Conservation (phyloP, 2,329 filamentous ascomycete genomes). For the Nothomitra cinnamomea region DNA sequence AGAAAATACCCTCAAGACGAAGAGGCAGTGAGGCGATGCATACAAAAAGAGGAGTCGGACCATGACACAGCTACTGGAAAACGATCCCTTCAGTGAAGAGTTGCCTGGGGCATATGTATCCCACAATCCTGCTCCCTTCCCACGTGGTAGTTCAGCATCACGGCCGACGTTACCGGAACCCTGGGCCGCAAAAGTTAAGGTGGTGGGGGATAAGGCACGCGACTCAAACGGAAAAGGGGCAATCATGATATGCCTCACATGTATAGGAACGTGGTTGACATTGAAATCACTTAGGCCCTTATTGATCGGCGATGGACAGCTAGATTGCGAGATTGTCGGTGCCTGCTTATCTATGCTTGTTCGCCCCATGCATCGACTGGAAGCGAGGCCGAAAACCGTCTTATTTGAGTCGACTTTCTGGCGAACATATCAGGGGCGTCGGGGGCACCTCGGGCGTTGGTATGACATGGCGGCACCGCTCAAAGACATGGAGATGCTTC, state of each 20-base stretch:
- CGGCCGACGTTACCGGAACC: no score
- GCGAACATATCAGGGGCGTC: not conserved
- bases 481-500: no score
- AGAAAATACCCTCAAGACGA: no score
- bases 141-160: not conserved
- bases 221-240: not conserved
- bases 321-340: no score
- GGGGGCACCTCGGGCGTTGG: not conserved
- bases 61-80: not conserved
- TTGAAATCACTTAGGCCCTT: not conserved
- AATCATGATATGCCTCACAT: not conserved
- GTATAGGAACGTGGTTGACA: not conserved
- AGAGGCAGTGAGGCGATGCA: no score
- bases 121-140: not conserved
- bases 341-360: no score
- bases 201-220: not conserved
- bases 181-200: not conserved
- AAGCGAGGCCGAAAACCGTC: not conserved
- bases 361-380: not conserved
- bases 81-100: not conserved
- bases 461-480: not conserved
- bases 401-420: conserved; percentile 2
- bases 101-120: not conserved
- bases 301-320: not conserved
- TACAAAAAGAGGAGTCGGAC: no score